Base-by-base conservation (phyloP, 768 basidiomycete genomes). In the Rhodocollybia butyracea region DNA sequence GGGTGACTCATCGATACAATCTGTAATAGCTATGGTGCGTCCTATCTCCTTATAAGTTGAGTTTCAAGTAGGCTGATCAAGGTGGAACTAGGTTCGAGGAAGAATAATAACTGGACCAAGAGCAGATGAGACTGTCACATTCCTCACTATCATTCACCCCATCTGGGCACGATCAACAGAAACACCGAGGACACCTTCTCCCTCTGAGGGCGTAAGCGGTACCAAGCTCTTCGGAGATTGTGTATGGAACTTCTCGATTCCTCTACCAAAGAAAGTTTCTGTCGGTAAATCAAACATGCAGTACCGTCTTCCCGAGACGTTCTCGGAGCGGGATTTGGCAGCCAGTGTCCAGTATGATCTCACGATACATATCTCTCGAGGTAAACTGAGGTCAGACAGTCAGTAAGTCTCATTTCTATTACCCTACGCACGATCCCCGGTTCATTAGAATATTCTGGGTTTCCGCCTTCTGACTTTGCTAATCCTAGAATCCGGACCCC, bases 281-380 rank as follows among this genome's bases (percentile, higher is more conserved):
- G 59, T 76, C 43, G 70, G 74, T 11, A 68, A 71, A 19, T 67
- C 73, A 11, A 61, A 66, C 55, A 69, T 73, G 31, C 64, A 68
- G 15, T 80, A 67, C 63, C 68, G 71, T 41, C 70, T 81, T 26
- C 80, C 80, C 4, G 80, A 82, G 61, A 80, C 80, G 0, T 81
- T 82, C 60, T 63, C 79, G 54, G 80, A 82, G 61, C 76, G 78
- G 2, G 74, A 75, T 48, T 77, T 75, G 7, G 62, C 64, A 54
- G 78, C 75, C 19, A 80, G 77, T 60, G 70, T 82, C 30, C 76
- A 80, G 59, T 82, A 82, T 57, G 79, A 82, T 58, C 68, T 82
- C 22, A 71, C 72, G 4, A 68, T 81, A 51, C 63, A 67, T 24
- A 68, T 82, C 47, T 77, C 74, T 24, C 66, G 79, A 46, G 79